Percentiles rank a stretch among this genome's conserved stretches.
Evolutionary conservation across 306 rosid species (phyloP).

Genomic region (Lablab purpureus): DNA sequence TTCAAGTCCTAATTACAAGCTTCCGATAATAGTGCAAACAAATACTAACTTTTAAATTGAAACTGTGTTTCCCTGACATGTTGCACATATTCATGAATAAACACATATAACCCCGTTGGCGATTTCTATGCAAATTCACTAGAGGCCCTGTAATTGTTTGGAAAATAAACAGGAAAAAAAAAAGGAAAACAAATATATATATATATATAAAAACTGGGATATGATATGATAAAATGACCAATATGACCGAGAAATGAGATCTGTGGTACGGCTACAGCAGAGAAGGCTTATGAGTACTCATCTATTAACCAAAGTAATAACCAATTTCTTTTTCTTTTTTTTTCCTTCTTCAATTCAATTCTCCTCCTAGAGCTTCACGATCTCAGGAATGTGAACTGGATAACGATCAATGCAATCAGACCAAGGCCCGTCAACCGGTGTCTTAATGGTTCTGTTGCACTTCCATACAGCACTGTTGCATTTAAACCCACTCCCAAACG

Average conservation of each 20-base stretch:
- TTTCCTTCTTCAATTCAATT: neutral
- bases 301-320: conserved; percentile 25
- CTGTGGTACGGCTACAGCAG: conserved; percentile 27
- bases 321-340: neutral
- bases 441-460: conserved; percentile 71
- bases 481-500: conserved; percentile 92
- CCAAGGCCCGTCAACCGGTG: conserved; percentile 79
- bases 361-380: conserved; percentile 71
- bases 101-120: conserved; percentile 30
- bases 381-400: conserved; percentile 92
- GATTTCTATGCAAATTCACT: conserved; percentile 41
- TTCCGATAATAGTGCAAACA: conserved; percentile 26
- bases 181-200: neutral
- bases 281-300: conserved; percentile 6
- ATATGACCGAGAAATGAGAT: conserved; percentile 44
- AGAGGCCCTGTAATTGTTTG: conserved; percentile 22
- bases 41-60: conserved; percentile 19
- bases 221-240: conserved; percentile 1
- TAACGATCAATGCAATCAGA: conserved; percentile 81
- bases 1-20: conserved; percentile 47
- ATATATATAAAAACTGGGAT: conserved; percentile 25
- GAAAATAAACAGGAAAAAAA: conserved; percentile 7
- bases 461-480: conserved; percentile 98
- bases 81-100: conserved; percentile 25
- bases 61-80: conserved; percentile 42